These are phyloP conservation scores for Celoporthe dispersa DNA, from an alignment of 2,329 filamentous ascomycete species.

Conservation along the genomic window DNA sequence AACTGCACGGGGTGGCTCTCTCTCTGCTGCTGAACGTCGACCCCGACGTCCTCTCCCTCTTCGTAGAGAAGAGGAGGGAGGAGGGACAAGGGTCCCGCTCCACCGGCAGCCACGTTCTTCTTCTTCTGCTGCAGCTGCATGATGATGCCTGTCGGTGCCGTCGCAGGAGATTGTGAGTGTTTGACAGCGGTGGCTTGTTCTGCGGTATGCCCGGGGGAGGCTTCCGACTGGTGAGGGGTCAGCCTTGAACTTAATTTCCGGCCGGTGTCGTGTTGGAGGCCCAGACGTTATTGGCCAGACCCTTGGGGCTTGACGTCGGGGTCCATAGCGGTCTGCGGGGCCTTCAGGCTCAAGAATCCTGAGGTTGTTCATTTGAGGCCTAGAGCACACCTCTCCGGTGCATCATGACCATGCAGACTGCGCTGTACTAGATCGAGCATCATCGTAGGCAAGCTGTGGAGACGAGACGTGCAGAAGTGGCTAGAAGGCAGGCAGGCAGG, in stretches of 20 bases:
- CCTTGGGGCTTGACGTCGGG: constrained; percentile 20
- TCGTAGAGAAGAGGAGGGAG: background rate
- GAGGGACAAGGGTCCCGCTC: background rate
- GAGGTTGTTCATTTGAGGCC: background rate
- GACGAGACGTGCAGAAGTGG: constrained; percentile 5
- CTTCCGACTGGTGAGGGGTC: constrained; percentile 25
- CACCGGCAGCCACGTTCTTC: background rate
- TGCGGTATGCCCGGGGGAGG: constrained; percentile 12
- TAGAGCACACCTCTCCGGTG: background rate
- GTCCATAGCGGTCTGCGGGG: constrained; percentile 14
- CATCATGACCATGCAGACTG: constrained; percentile 23
- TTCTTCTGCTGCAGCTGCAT: constrained; percentile 1
- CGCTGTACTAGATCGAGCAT: constrained; percentile 9
- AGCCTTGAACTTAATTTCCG: constrained; percentile 16
- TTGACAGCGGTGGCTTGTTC: constrained; percentile 28
- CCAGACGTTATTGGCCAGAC: constrained; percentile 12
- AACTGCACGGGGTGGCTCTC: background rate
- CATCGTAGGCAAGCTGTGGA: background rate
- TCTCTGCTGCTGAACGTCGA: background rate
- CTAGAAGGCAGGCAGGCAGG: background rate
- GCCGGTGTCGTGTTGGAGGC: constrained; percentile 19
- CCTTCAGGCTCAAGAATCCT: background rate
- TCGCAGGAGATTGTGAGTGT: constrained; percentile 5
- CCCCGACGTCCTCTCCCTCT: background rate
- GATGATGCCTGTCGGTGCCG: constrained; percentile 1